Conservation (phyloP, 345 rosid species). For the Balakata baccata region DNA sequence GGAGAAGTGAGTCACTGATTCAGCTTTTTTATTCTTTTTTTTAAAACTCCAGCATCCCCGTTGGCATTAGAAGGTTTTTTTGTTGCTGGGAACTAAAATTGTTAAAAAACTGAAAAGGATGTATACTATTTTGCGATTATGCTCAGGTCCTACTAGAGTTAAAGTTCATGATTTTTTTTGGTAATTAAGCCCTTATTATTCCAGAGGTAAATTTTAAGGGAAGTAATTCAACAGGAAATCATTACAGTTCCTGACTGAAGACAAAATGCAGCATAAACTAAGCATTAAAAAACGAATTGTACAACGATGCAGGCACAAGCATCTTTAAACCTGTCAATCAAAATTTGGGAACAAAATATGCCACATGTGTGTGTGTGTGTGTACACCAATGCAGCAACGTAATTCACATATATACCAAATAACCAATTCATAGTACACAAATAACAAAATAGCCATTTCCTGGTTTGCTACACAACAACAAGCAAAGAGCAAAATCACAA, state of each 20-base stretch:
- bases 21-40: too few species aligned
- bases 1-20: too few species aligned
- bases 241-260: not conserved
- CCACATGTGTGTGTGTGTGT: too few species aligned
- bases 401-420: not conserved
- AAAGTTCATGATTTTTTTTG: too few species aligned
- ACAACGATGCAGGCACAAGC: not conserved
- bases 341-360: not conserved
- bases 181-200: too few species aligned
- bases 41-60: too few species aligned
- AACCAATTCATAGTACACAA: not conserved
- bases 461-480: not conserved
- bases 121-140: too few species aligned
- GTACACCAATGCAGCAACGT: constrained; percentile 4
- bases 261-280: not conserved
- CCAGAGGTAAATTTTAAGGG: not conserved
- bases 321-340: not conserved
- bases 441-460: not conserved
- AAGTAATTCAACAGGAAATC: not conserved
- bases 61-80: too few species aligned
- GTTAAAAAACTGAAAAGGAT: too few species aligned
- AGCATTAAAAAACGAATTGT: not conserved
- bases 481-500: not conserved
- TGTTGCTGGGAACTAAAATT: too few species aligned
- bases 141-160: too few species aligned